phyloP scores from a whole-genome alignment of 352 stramenopile species.

The Globisporangium camurandrum region DNA sequence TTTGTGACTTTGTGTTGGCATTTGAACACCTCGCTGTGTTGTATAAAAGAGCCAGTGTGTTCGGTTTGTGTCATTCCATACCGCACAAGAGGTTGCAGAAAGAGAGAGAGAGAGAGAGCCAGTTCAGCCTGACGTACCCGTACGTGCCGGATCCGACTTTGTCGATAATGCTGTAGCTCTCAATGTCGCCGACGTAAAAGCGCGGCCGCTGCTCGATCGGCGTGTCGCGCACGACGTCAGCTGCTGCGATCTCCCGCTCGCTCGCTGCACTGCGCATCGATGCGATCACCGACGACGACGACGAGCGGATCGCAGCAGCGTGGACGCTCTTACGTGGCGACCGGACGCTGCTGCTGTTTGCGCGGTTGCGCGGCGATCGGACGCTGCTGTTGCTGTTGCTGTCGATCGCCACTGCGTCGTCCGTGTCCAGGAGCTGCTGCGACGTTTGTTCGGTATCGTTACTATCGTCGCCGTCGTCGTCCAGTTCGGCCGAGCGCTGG shows the following conservation, averaged over 20 bases:
- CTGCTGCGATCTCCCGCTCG: conserved; percentile 62
- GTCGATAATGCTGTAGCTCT: conserved; percentile 86
- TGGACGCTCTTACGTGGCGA: conserved; percentile 7
- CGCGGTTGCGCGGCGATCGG: neutral
- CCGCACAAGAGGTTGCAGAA: too few relatives aligned
- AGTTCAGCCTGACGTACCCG: conserved; percentile 31
- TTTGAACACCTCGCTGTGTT: conserved; percentile 77
- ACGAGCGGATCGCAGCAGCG: conserved; percentile 16
- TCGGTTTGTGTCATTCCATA: too few relatives aligned
- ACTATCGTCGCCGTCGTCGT: neutral
- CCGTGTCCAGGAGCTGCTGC: neutral
- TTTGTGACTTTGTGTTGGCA: conserved; percentile 84
- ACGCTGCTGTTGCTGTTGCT: neutral
- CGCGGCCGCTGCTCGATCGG: conserved; percentile 36
- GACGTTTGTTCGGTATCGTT: neutral
- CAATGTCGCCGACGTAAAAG: conserved; percentile 83
- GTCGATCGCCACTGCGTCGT: conserved; percentile 9
- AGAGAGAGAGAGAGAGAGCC: neutral
- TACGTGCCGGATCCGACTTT: conserved; percentile 84
- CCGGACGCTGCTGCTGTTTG: neutral
- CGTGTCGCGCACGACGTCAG: conserved; percentile 28
- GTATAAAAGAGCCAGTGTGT: neutral
- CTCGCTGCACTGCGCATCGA: conserved; percentile 64
- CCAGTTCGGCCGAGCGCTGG: conserved; percentile 2
- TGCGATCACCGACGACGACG: conserved; percentile 52